Percentiles rank a stretch among this genome's conserved stretches.
phyloP scores from a whole-genome alignment of 306 rosid genomes.

The Rosa chinensis region DNA sequence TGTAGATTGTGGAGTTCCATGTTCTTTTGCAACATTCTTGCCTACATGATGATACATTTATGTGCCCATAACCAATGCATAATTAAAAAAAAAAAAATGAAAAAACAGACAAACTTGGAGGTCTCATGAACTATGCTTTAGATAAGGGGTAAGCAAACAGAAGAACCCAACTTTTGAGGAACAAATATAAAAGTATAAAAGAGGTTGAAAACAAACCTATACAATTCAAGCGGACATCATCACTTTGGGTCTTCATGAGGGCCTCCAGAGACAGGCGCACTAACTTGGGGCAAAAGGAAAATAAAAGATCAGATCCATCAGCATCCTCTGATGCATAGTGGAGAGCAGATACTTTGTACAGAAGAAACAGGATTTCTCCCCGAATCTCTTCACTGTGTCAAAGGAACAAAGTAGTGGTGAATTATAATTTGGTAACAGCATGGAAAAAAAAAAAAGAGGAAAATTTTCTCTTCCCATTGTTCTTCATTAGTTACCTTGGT shows the following conservation, averaged over 20 bases:
- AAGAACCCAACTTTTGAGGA: not conserved
- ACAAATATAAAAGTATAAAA: not conserved
- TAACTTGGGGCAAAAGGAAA: constrained; percentile 67
- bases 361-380: constrained; percentile 81
- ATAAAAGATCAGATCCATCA: constrained; percentile 55
- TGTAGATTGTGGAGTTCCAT: not conserved
- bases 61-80: not conserved
- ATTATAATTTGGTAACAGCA: constrained; percentile 3
- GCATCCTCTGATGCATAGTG: constrained; percentile 48
- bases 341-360: constrained; percentile 62
- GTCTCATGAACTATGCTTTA: not conserved
- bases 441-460: constrained; percentile 12
- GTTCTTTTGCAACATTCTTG: not conserved
- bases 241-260: constrained; percentile 75
- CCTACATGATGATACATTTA: not conserved
- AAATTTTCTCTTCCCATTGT: constrained; percentile 5
- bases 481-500: constrained; percentile 60
- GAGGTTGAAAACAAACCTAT: constrained; percentile 57
- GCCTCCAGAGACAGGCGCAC: constrained; percentile 68
- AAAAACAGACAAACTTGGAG: not conserved
- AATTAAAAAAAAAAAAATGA: not conserved
- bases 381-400: constrained; percentile 79
- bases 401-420: constrained; percentile 15
- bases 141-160: not conserved
- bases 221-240: constrained; percentile 87